Conservation (phyloP, 2,329 filamentous ascomycete genomes). For the Esteya vermicola region DNA sequence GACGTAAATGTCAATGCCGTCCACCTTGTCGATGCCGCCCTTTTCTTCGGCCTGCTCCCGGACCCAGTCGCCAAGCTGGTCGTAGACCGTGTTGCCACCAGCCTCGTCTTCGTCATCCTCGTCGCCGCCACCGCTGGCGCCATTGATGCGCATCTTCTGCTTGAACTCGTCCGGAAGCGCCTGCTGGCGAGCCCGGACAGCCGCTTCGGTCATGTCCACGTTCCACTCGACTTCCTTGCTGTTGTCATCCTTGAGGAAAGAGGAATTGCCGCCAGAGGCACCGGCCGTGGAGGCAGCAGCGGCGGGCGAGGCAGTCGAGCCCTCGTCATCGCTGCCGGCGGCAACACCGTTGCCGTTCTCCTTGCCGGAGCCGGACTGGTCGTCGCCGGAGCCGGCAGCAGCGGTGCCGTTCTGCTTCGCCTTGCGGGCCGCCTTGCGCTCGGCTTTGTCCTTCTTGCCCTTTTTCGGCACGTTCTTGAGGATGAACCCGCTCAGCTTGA, state of each 20-base stretch:
- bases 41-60: constrained; percentile 55
- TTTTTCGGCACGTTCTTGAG: constrained; percentile 88
- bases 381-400: no score
- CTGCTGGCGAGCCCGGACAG: constrained; percentile 86
- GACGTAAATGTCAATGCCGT: constrained; percentile 83
- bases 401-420: constrained; percentile 63
- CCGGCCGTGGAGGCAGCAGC: constrained; percentile 41
- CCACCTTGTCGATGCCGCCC: constrained; percentile 63
- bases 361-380: constrained; percentile 46
- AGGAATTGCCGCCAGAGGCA: constrained; percentile 27
- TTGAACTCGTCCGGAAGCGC: constrained; percentile 91
- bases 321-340: constrained; percentile 75
- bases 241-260: constrained; percentile 28
- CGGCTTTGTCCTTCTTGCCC: constrained; percentile 95
- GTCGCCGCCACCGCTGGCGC: constrained; percentile 50
- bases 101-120: constrained; percentile 71
- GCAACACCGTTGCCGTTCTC: constrained; percentile 42
- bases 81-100: constrained; percentile 63
- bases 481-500: constrained; percentile 96
- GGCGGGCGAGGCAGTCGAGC: constrained; percentile 37
- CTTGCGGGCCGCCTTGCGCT: constrained; percentile 78
- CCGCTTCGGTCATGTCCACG: constrained; percentile 90
- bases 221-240: constrained; percentile 84
- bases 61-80: constrained; percentile 89
- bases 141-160: constrained; percentile 69